Percentiles rank a stretch among this genome's conserved stretches.
Conservation (phyloP, 768 basidiomycete genomes). For the Tulasnella sp. region DNA sequence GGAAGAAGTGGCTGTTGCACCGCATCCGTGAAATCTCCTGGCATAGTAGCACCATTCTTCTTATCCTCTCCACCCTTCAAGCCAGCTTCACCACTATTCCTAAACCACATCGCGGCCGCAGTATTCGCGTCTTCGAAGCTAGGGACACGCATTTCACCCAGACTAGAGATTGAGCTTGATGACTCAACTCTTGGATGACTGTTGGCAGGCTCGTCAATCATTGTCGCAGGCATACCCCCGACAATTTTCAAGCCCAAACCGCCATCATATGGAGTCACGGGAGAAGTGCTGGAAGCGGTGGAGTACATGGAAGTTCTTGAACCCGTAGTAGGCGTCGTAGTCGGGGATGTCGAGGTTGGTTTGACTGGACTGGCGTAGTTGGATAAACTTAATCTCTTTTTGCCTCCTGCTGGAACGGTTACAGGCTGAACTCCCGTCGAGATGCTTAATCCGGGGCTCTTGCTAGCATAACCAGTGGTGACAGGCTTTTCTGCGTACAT, state of each 20-base stretch:
- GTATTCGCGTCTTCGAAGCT: too few species aligned
- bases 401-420: slow-evolving; percentile 1
- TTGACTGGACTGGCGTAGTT: slow-evolving; percentile 4
- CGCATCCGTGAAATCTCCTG: too few species aligned
- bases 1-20: too few species aligned
- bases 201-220: slow-evolving; percentile 9
- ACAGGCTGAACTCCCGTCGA: background rate
- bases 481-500: background rate
- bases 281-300: background rate
- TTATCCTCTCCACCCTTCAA: too few species aligned
- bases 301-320: background rate
- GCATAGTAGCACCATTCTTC: too few species aligned
- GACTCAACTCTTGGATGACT: too few species aligned
- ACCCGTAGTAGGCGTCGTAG: background rate
- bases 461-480: background rate
- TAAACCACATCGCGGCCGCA: too few species aligned
- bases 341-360: slow-evolving; percentile 4
- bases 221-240: slow-evolving; percentile 15
- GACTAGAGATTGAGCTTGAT: too few species aligned
- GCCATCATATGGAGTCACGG: slow-evolving; percentile 1
- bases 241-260: slow-evolving; percentile 7
- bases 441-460: slow-evolving; percentile 1
- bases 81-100: too few species aligned
- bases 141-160: too few species aligned
- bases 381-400: slow-evolving; percentile 5